A percentile compares a stretch with the other conserved stretches of the same genome.
These are phyloP conservation scores for Pleurozium schreberi DNA, from an alignment of 225 moss, liverwort and hornwort species.

Conservation along the genomic window DNA sequence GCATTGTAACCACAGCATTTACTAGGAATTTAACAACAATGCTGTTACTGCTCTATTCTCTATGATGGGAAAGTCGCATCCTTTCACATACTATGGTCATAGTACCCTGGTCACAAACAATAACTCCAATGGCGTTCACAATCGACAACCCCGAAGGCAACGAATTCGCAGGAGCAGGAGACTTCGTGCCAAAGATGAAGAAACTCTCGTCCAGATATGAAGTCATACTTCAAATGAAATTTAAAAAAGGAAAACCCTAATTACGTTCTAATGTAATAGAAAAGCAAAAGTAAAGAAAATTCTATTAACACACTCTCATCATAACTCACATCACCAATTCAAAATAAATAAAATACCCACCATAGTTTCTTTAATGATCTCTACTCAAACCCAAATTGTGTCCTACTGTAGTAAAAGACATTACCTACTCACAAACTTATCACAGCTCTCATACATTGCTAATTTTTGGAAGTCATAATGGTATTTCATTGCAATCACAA, in stretches of 20 bases:
- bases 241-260: neutral
- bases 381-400: neutral
- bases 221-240: neutral
- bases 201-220: neutral
- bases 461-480: neutral
- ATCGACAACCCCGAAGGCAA: neutral
- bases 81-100: neutral
- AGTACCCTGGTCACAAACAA: neutral
- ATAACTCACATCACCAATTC: neutral
- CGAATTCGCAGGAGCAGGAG: neutral
- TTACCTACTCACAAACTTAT: neutral
- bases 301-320: neutral
- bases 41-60: neutral
- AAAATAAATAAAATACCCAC: neutral
- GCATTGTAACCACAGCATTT: neutral
- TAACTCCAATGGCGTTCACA: neutral
- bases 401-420: neutral
- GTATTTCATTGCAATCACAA: no score
- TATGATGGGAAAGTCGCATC: neutral
- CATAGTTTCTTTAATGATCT: neutral
- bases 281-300: neutral
- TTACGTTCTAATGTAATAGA: neutral
- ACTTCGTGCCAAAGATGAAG: neutral
- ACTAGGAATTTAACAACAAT: neutral
- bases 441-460: neutral